A percentile compares a stretch with the other conserved stretches of the same genome.
Conservation (phyloP, 179 eudicot genomes). For the Heliamphora pulchella region DNA sequence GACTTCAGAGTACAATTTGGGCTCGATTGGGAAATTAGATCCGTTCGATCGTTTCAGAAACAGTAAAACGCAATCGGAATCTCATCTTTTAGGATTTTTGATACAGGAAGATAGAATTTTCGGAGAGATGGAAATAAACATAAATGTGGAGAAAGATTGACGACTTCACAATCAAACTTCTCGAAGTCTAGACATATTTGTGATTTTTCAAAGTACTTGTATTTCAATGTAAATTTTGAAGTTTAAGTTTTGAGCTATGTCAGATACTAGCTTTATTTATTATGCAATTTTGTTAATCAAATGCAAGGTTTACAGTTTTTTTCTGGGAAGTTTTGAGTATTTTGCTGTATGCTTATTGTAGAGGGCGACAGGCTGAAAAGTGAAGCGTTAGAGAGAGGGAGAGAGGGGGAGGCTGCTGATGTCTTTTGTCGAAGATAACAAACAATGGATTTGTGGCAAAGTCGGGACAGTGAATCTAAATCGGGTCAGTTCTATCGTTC, state of each 20-base stretch:
- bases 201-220: not conserved
- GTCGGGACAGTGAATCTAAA: slow-evolving; percentile 49
- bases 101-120: not conserved
- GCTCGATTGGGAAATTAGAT: slow-evolving; percentile 7
- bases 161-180: not conserved
- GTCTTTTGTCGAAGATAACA: slow-evolving; percentile 58
- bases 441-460: slow-evolving; percentile 79
- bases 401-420: slow-evolving; percentile 42
- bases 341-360: slow-evolving; percentile 15
- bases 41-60: not conserved
- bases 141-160: not conserved
- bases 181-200: not conserved
- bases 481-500: slow-evolving; percentile 71
- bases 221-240: not conserved
- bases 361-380: slow-evolving; percentile 19
- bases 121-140: not conserved
- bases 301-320: not conserved
- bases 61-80: not conserved
- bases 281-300: not conserved
- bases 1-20: not conserved
- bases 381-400: slow-evolving; percentile 12
- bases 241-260: not conserved
- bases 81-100: not conserved
- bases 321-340: slow-evolving; percentile 5
- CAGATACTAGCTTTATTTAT: not conserved